These are phyloP conservation scores for Quercus tomentella DNA, from an alignment of 331 rosid species.

Conservation along the genomic window DNA sequence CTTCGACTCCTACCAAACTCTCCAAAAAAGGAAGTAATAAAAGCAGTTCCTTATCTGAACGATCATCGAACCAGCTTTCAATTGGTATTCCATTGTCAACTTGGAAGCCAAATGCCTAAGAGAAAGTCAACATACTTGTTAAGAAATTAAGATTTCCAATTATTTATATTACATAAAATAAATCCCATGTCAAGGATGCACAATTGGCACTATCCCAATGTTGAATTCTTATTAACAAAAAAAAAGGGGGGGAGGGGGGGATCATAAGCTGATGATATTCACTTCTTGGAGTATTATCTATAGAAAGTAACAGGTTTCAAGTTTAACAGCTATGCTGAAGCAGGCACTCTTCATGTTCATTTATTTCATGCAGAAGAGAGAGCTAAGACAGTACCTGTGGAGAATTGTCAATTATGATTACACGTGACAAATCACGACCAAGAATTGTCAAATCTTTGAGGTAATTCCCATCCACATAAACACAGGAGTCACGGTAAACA, in stretches of 20 bases:
- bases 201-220: neutral
- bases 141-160: neutral
- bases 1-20: slow-evolving; percentile 87
- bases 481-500: slow-evolving; percentile 93
- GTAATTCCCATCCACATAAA: slow-evolving; percentile 92
- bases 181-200: neutral
- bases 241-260: no score
- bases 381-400: slow-evolving; percentile 66
- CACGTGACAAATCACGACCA: slow-evolving; percentile 91
- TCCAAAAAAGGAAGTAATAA: slow-evolving; percentile 83
- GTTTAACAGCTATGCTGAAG: neutral
- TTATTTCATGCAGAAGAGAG: neutral
- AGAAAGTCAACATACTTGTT: neutral
- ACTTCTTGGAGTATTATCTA: neutral
- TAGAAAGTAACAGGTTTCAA: neutral
- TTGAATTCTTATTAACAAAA: no score
- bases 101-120: slow-evolving; percentile 97
- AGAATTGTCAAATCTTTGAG: slow-evolving; percentile 93
- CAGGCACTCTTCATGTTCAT: neutral
- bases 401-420: slow-evolving; percentile 84
- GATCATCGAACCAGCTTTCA: slow-evolving; percentile 99
- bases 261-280: neutral
- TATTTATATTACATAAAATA: neutral
- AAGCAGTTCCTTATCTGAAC: slow-evolving; percentile 73
- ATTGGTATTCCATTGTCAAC: slow-evolving; percentile 99